Base-by-base conservation (phyloP, 345 rosid species). In the Dimocarpus longan region DNA sequence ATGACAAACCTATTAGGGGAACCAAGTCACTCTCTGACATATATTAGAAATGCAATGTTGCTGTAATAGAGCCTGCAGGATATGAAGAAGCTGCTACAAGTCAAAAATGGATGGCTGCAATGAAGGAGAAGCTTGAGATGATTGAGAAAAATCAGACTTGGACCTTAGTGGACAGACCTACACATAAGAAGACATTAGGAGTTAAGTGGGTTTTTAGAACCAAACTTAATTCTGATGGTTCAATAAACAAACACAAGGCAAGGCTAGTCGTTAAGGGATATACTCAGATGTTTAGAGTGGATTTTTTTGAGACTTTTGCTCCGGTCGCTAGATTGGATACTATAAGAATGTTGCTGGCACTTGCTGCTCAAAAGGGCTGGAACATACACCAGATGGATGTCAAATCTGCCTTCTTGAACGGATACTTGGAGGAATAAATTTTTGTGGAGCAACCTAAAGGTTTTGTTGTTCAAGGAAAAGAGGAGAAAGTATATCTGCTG, bases 31-130 rank as follows among this genome's bases (percentile, higher is more conserved):
- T 81, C 6, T 40, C 24, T 59, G 66, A 68, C 12, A 59, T 26
- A 26, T 26, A 26, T 26, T 1, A 26, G 28, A 26, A 1, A 1
- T 26, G 28, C 28, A 26, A 26, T 59, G 32, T 74, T 60, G 54
- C 32, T 5, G 0, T 60, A 46, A 46, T 70, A 21, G 28, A 70
- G 21, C 59, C 32, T 70, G 1, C 8, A 70, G 74, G 57, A 19
- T 70, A 68, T 40, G 48, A 68, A 70, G 37, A 70, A 70, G 60
- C 6, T 43, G 37, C 32, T 19, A 19, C 59, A 42, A 8, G 43
- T 70, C 26, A 43, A 70, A 70, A 48, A 70, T 70, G 59, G 75
- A 54, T 71, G 39, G 75, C 39, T 50, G 63, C 75, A 71, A 52
- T 71, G 8, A 68, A 68, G 50, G 26, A 44, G 21, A 52, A 40